Conservation (phyloP, 176 grass and related monocot genomes). For the Zea luxurians region DNA sequence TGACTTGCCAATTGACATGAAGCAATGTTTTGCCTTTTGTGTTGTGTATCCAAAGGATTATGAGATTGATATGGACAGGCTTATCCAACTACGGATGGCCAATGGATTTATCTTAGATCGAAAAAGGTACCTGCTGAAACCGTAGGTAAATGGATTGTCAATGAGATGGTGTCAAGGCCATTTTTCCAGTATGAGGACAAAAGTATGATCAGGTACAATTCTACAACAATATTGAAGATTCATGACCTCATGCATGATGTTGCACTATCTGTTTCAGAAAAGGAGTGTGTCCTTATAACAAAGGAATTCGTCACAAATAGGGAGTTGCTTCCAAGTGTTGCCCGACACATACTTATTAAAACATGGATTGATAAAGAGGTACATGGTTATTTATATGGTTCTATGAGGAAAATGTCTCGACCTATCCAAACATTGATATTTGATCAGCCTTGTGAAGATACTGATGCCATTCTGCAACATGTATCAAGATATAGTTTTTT, state of each 20-base stretch:
- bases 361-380: fast-evolving
- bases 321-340: not conserved
- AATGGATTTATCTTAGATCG: too few species aligned
- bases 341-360: not conserved
- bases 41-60: too few species aligned
- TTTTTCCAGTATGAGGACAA: not conserved
- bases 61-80: too few species aligned
- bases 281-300: not conserved
- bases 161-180: not conserved
- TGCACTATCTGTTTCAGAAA: not conserved
- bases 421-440: slow-evolving; percentile 3
- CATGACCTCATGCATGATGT: not conserved
- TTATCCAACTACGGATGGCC: too few species aligned
- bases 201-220: not conserved
- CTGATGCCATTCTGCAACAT: not conserved
- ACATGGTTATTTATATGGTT: not conserved
- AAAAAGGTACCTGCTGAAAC: too few species aligned
- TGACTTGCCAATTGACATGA: not conserved
- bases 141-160: too few species aligned
- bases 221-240: not conserved
- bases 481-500: not conserved
- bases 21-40: not conserved
- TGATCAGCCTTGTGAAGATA: not conserved
- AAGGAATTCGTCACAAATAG: not conserved
- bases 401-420: not conserved